phyloP scores from a whole-genome alignment of 345 rosid species.

The Nasturtium officinale region DNA sequence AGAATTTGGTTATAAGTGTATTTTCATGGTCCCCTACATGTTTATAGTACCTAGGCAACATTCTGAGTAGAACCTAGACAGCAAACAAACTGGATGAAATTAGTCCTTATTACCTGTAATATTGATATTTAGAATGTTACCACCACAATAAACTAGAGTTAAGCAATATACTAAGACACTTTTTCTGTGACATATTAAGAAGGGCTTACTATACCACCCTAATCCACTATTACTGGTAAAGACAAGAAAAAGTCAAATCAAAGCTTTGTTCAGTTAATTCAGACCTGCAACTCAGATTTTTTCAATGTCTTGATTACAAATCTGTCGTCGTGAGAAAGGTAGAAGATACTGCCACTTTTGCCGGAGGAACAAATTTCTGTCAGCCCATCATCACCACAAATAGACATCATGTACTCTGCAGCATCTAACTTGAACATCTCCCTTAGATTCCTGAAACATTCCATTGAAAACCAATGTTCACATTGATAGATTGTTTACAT shows the following conservation, averaged over 20 bases:
- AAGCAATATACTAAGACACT: background rate
- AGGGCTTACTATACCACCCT: background rate
- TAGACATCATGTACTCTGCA: constrained; percentile 99
- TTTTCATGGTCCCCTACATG: constrained; percentile 81
- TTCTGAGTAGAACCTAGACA: constrained; percentile 74
- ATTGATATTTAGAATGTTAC: background rate
- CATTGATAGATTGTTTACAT: background rate
- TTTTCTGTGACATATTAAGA: background rate
- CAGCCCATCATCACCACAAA: constrained; percentile 93
- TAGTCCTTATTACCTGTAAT: constrained; percentile 2
- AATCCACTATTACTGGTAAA: background rate
- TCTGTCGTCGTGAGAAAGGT: constrained; percentile 85
- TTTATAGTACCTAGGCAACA: constrained; percentile 72
- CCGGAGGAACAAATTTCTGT: constrained; percentile 84
- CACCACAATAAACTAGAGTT: background rate
- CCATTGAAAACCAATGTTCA: background rate
- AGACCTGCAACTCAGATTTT: constrained; percentile 81
- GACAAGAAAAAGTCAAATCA: constrained; percentile 10
- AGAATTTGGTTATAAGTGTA: constrained; percentile 92
- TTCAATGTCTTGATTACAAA: constrained; percentile 92
- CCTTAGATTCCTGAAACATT: constrained; percentile 75
- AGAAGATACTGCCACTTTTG: constrained; percentile 97
- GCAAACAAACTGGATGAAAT: constrained; percentile 9
- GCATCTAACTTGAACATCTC: constrained; percentile 98
- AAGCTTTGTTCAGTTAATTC: constrained; percentile 29